A percentile compares a stretch with the other conserved stretches of the same genome.
Evolutionary conservation across 2,329 filamentous ascomycete species (phyloP).

Genomic region (Stemphylium beticola): DNA sequence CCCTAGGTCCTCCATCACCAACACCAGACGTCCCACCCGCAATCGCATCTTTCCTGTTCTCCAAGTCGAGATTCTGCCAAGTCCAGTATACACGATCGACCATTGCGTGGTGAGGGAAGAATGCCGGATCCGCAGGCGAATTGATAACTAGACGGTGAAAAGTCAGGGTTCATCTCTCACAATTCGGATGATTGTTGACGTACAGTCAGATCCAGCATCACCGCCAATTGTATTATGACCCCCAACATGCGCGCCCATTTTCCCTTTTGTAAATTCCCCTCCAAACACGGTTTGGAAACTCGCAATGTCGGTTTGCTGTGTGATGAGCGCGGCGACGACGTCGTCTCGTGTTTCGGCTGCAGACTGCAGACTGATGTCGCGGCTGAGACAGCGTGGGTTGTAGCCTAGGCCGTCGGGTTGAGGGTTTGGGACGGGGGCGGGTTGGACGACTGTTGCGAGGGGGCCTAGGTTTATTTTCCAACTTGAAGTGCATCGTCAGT

Average conservation of each 20-base stretch:
- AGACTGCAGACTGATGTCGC: conserved; percentile 42
- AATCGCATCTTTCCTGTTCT: neutral
- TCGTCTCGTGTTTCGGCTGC: conserved; percentile 31
- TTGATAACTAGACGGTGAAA: too few species aligned
- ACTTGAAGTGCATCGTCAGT: too few species aligned
- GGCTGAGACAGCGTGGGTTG: conserved; percentile 48
- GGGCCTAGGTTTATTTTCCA: conserved; percentile 56
- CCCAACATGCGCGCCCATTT: conserved; percentile 52
- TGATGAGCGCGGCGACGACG: conserved; percentile 32
- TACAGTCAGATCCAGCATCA: conserved; percentile 30
- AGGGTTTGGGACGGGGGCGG: conserved; percentile 37
- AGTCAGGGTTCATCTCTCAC: too few species aligned
- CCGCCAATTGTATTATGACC: conserved; percentile 52
- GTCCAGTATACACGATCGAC: conserved; percentile 39
- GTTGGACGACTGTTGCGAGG: conserved; percentile 45
- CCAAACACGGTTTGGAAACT: conserved; percentile 48
- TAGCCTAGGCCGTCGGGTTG: conserved; percentile 34
- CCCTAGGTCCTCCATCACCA: too few species aligned
- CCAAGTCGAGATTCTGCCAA: conserved; percentile 29
- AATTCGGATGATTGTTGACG: too few species aligned
- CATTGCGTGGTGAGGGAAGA: conserved; percentile 42
- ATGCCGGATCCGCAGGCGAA: conserved; percentile 25
- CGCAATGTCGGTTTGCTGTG: conserved; percentile 31
- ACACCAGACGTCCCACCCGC: too few species aligned
- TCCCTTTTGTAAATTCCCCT: conserved; percentile 41